Evolutionary conservation across 371 early-diverging fungal species (phyloP).

Genomic region (Mortierella polycephala): DNA sequence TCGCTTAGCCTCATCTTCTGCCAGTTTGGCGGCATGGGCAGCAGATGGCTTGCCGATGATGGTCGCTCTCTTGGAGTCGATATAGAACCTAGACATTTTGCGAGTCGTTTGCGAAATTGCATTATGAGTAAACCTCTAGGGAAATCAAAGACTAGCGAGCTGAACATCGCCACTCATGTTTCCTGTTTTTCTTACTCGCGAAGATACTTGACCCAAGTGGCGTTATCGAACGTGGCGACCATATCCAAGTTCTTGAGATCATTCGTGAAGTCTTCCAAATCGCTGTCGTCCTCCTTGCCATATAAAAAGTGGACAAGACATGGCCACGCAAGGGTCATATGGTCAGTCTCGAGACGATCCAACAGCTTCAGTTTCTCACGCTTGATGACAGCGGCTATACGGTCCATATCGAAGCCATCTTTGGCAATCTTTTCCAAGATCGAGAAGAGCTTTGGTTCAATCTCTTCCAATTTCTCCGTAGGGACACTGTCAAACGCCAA

Average conservation of each 20-base stretch:
- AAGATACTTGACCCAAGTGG: constrained; percentile 65
- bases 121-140: background rate
- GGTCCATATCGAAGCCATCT: constrained; percentile 72
- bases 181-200: constrained; percentile 57
- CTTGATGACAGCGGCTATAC: constrained; percentile 70
- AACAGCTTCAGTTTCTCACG: constrained; percentile 66
- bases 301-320: constrained; percentile 66
- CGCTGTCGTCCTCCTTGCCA: constrained; percentile 65
- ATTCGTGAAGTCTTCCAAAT: constrained; percentile 60
- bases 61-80: constrained; percentile 64
- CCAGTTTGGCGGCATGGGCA: constrained; percentile 64
- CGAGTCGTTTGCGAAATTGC: too few relatives aligned
- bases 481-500: constrained; percentile 70
- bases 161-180: background rate
- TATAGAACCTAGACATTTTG: constrained; percentile 58
- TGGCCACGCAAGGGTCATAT: constrained; percentile 51
- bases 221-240: constrained; percentile 58
- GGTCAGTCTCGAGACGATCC: constrained; percentile 41
- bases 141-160: background rate
- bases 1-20: constrained; percentile 67
- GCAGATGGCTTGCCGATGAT: constrained; percentile 73
- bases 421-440: constrained; percentile 60
- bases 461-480: constrained; percentile 67
- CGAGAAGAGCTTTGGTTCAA: constrained; percentile 60
- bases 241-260: constrained; percentile 62